Base-by-base conservation (phyloP, 257 asterid genomes). In the Rauvolfia tetraphylla region DNA sequence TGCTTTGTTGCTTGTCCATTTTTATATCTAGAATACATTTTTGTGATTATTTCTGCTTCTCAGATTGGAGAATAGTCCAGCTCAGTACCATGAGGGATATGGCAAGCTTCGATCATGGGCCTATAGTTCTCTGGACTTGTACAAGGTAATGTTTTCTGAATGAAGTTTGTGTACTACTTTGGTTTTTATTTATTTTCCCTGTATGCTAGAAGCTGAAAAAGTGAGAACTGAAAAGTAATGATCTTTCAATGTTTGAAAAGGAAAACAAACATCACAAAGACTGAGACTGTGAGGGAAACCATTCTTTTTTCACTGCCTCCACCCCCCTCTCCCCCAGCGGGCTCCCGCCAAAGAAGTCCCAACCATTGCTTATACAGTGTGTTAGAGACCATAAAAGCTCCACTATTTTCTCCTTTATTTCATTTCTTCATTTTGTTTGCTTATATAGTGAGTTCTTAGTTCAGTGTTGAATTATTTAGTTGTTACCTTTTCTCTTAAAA, bases 91-190 rank as follows among this genome's bases (percentile, higher is more conserved):
- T 12, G 98, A 92, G 70, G 97, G 92, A 41, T 95, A 95, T 82
- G 79, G 86, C 86, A 92, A 90, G 85, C 96, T 95, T 74, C 93
- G 99, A 44, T 86, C 96, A 18, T 95, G 99, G 99, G 95, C 99
- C 57, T 90, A 95, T 76, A 88, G 88, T 84, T 93, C 99, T 5
- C 85, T 95, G 82, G 99, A 95, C 78, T 90, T 88, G 70, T 95
- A 95, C 83, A 96, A 93, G 97, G 98, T 92, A 65, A 34, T 1
- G 10, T 66, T 65, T 66, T 66, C 48, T 20, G 29, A 36, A 66
- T 4, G 48, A 36, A 67, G 38, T 38, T 67, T 39, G 31, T 36
- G 27, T 18, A 65, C 34, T 6, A 10, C 27, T 65, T 31, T 65
- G 4, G 18, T 34, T 17, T 18, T 65, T 65, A 9, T 38, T 63